Percentiles rank a stretch among this genome's conserved stretches.
These are phyloP conservation scores for Chaetomiaceae sp. DNA, from an alignment of 2,329 filamentous ascomycete genomes.

Conservation along the genomic window DNA sequence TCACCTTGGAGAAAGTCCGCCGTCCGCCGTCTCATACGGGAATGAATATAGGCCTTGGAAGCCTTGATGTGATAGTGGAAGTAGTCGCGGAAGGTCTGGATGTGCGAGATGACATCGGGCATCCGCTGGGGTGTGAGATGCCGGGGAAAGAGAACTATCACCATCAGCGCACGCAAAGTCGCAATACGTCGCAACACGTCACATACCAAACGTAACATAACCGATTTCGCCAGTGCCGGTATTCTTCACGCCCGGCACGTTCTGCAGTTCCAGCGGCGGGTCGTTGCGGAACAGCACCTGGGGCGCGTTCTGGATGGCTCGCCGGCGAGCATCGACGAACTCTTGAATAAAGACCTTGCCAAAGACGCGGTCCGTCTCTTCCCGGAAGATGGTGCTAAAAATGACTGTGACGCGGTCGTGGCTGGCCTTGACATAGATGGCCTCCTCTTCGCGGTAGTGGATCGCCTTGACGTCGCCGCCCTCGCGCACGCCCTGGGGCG, in stretches of 20 bases:
- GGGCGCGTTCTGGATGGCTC: constrained; percentile 96
- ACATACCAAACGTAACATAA: constrained; percentile 93
- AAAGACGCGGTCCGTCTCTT: constrained; percentile 96
- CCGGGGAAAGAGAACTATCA: constrained; percentile 82
- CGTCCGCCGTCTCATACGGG: constrained; percentile 93
- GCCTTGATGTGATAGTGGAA: constrained; percentile 99
- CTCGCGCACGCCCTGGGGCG: constrained; percentile 83
- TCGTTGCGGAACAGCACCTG: constrained; percentile 97
- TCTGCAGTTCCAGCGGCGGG: constrained; percentile 84
- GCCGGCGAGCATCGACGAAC: constrained; percentile 91
- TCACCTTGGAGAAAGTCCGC: constrained; percentile 96
- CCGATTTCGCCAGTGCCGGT: constrained; percentile 80
- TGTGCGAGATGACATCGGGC: constrained; percentile 95
- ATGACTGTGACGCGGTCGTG: constrained; percentile 98
- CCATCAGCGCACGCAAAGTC: constrained; percentile 20
- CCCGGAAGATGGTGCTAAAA: constrained; percentile 95
- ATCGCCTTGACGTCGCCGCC: constrained; percentile 93
- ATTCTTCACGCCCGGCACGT: constrained; percentile 74
- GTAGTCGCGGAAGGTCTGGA: constrained; percentile 99
- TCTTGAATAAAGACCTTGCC: constrained; percentile 98
- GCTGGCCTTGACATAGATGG: constrained; percentile 97
- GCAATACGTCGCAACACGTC: too few species aligned
- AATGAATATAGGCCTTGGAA: constrained; percentile 98
- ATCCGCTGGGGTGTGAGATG: constrained; percentile 88
- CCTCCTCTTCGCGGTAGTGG: constrained; percentile 97